A percentile compares a stretch with the other conserved stretches of the same genome.
These are phyloP conservation scores for Anthoceros angustus DNA, from an alignment of 225 moss, liverwort and hornwort genomes.

Conservation along the genomic window DNA sequence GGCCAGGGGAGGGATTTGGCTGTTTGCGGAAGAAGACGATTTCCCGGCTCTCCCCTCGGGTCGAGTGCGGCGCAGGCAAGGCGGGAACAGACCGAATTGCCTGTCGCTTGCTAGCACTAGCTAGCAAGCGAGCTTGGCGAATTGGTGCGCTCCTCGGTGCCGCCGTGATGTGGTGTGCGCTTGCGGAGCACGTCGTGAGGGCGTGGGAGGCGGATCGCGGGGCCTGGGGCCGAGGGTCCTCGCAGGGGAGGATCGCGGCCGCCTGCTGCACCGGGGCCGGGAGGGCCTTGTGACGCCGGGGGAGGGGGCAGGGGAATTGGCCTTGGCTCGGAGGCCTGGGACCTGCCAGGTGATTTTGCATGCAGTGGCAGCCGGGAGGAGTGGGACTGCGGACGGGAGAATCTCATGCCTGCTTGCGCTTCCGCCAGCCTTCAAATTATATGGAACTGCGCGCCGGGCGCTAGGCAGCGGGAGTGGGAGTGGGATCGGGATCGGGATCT, in stretches of 20 bases:
- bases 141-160: background rate
- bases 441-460: background rate
- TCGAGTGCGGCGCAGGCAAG: too few species aligned
- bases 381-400: background rate
- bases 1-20: too few species aligned
- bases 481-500: background rate
- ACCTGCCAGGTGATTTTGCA: too few species aligned
- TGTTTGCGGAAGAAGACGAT: too few species aligned
- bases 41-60: too few species aligned
- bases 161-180: constrained; percentile 4
- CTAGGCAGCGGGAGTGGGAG: background rate
- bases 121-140: background rate
- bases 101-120: background rate
- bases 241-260: background rate
- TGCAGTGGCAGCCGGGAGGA: background rate
- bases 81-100: too few species aligned
- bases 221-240: background rate
- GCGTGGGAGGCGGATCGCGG: background rate
- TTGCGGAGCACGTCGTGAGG: background rate
- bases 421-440: constrained; percentile 2
- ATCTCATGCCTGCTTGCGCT: background rate
- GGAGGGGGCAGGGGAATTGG: too few species aligned
- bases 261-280: background rate
- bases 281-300: too few species aligned
- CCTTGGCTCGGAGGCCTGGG: too few species aligned